Evolutionary conservation across 805 yeast species (phyloP).

Genomic region (Zygosaccharomyces lentus): DNA sequence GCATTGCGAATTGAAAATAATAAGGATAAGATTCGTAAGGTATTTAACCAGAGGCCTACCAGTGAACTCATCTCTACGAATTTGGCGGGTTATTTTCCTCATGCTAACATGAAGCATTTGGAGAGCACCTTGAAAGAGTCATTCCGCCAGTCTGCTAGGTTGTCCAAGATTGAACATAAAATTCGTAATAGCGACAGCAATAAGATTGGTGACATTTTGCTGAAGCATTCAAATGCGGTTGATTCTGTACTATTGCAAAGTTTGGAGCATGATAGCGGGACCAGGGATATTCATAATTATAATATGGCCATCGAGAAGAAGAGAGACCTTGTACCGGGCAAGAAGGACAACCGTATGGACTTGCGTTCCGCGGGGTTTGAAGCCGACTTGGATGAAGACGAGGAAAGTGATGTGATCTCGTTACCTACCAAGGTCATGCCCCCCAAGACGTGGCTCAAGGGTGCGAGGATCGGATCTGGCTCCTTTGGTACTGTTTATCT

Average conservation of each 20-base stretch:
- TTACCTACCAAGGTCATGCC: conserved; percentile 40
- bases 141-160: conserved; percentile 67
- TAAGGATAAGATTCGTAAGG: conserved; percentile 34
- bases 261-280: conserved; percentile 21
- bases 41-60: conserved; percentile 90
- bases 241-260: conserved; percentile 43
- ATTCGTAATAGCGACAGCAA: conserved; percentile 40
- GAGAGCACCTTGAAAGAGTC: conserved; percentile 81
- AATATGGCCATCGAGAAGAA: conserved; percentile 4
- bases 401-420: conserved; percentile 36
- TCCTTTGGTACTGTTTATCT: conserved; percentile 90
- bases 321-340: conserved; percentile 2
- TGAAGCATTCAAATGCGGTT: conserved; percentile 52
- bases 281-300: not conserved
- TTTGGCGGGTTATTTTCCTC: conserved; percentile 87
- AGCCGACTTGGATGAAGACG: conserved; percentile 24
- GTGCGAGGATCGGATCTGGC: conserved; percentile 91
- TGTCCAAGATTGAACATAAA: conserved; percentile 29
- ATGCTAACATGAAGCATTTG: conserved; percentile 63
- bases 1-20: too few relatives aligned
- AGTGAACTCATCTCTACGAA: conserved; percentile 87
- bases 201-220: conserved; percentile 61
- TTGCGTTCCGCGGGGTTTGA: conserved; percentile 20
- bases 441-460: conserved; percentile 85
- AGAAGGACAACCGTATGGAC: conserved; percentile 18